phyloP scores from a whole-genome alignment of 352 stramenopile species.

The Phytophthora macrochlamydospora region DNA sequence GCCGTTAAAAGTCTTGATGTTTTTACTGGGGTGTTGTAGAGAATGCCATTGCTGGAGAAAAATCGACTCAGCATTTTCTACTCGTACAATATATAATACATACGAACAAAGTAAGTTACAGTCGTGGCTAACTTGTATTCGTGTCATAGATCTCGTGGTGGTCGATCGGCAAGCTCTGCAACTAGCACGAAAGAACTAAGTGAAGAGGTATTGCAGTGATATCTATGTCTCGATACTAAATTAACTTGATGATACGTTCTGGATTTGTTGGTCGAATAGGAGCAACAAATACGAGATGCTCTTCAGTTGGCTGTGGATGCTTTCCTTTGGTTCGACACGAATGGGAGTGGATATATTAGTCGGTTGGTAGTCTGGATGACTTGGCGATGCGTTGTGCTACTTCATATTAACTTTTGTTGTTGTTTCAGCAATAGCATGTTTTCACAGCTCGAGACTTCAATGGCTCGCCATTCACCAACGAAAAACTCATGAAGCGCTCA shows the following conservation, averaged over 20 bases:
- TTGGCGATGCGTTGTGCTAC: not conserved
- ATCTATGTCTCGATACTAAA: not conserved
- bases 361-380: conserved; percentile 23
- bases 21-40: conserved; percentile 7
- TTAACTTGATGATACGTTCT: not conserved
- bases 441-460: conserved; percentile 54
- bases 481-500: conserved; percentile 43
- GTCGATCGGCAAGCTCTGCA: not conserved
- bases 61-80: conserved; percentile 76
- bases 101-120: no score
- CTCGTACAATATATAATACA: not conserved
- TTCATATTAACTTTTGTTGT: no score
- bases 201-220: conserved; percentile 1
- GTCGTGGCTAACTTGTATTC: no score
- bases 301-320: conserved; percentile 77
- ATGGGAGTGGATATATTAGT: conserved; percentile 73
- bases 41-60: conserved; percentile 66
- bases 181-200: not conserved
- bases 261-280: conserved; percentile 22
- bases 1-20: not conserved
- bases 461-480: conserved; percentile 65
- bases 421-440: conserved; percentile 57
- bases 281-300: conserved; percentile 72
- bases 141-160: conserved; percentile 4
- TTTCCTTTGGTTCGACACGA: conserved; percentile 80